A percentile compares a stretch with the other conserved stretches of the same genome.
Conservation (phyloP, 1,284 basidiomycete genomes). For the Cutaneotrichosporon sp. region DNA sequence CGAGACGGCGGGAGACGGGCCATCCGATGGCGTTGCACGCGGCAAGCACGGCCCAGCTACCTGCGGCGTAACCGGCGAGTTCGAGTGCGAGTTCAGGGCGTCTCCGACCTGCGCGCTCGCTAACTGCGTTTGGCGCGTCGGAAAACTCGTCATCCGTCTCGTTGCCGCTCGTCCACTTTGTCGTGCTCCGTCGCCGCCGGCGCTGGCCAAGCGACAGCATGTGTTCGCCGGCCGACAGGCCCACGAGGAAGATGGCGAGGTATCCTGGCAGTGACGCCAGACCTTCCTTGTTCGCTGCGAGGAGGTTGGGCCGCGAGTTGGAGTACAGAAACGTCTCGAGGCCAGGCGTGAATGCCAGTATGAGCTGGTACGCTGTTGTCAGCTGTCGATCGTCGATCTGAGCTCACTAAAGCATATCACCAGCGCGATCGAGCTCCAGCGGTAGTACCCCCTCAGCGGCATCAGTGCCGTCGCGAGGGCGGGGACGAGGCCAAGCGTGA, state of each 20-base stretch:
- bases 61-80: conserved; percentile 65
- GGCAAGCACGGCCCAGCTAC: conserved; percentile 69
- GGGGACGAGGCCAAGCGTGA: conserved; percentile 80
- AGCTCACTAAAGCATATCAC: neutral
- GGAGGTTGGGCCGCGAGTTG: conserved; percentile 57
- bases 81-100: conserved; percentile 63
- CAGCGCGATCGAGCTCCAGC: conserved; percentile 63
- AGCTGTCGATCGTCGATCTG: neutral
- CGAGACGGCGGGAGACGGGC: conserved; percentile 68
- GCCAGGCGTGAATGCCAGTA: conserved; percentile 54
- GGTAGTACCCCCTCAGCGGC: conserved; percentile 56
- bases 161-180: conserved; percentile 4
- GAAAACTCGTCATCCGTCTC: conserved; percentile 6
- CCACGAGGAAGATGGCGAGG: conserved; percentile 80
- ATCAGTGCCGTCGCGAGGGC: conserved; percentile 66
- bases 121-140: neutral
- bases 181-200: neutral
- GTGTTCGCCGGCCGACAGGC: conserved; percentile 73
- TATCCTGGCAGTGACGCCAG: conserved; percentile 80
- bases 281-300: conserved; percentile 90
- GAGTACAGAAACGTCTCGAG: conserved; percentile 63
- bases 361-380: conserved; percentile 61
- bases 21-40: conserved; percentile 37
- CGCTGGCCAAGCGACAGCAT: conserved; percentile 60
- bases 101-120: conserved; percentile 53